These are phyloP conservation scores for Pyrenochaeta sp. DNA, from an alignment of 2,329 filamentous ascomycete species.

Conservation along the genomic window DNA sequence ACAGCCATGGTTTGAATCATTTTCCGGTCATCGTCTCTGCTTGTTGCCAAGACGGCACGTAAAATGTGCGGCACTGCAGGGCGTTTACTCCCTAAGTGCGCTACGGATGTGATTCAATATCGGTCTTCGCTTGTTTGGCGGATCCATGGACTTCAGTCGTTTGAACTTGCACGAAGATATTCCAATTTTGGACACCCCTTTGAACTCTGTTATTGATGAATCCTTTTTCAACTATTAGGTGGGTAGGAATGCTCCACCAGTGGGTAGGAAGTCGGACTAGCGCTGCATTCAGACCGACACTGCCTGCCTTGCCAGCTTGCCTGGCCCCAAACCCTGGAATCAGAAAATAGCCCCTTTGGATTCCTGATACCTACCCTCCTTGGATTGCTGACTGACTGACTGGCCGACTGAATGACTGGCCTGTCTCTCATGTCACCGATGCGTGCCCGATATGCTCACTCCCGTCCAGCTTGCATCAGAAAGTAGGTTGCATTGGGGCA, in stretches of 20 bases:
- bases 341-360: background rate
- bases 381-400: background rate
- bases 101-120: conserved; percentile 10
- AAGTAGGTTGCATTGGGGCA: too few relatives aligned
- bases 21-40: conserved; percentile 1
- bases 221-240: background rate
- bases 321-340: too few relatives aligned
- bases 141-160: background rate
- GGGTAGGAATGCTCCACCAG: too few relatives aligned
- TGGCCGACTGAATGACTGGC: background rate
- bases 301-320: too few relatives aligned
- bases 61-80: conserved; percentile 7
- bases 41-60: conserved; percentile 13
- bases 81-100: conserved; percentile 9
- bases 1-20: conserved; percentile 1
- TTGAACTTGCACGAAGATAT: conserved; percentile 5
- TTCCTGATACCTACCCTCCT: background rate
- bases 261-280: too few relatives aligned
- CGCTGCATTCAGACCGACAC: too few relatives aligned
- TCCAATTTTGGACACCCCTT: conserved; percentile 1
- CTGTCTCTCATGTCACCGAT: too few relatives aligned
- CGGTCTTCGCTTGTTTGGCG: background rate
- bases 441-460: conserved; percentile 1
- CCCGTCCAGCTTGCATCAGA: background rate
- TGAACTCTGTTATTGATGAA: background rate